A percentile compares a stretch with the other conserved stretches of the same genome.
Conservation (phyloP, 2,329 filamentous ascomycete genomes). For the Apiospora kogelbergensis region DNA sequence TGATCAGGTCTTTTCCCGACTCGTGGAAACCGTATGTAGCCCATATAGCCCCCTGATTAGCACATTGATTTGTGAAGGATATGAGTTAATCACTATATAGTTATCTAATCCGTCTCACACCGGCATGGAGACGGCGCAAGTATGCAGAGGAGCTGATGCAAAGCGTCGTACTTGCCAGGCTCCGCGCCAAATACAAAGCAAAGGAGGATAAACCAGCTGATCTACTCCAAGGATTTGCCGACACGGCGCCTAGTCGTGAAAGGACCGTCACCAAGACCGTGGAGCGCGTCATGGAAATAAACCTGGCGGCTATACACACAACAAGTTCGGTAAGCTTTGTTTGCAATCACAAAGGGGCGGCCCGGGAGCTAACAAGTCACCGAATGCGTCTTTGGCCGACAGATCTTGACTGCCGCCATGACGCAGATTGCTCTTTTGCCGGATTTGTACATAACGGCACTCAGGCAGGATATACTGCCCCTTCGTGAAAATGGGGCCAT, state of each 20-base stretch:
- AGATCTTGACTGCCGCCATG: conserved; percentile 1
- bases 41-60: neutral
- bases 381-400: neutral
- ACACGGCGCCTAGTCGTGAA: conserved; percentile 3
- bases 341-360: neutral
- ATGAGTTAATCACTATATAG: neutral
- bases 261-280: conserved; percentile 4
- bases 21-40: neutral
- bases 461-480: neutral
- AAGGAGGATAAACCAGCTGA: conserved; percentile 3
- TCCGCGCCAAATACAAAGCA: conserved; percentile 5
- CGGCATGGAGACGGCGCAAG: conserved; percentile 3
- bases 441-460: neutral
- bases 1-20: conserved; percentile 3
- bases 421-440: neutral
- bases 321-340: neutral
- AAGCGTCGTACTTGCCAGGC: neutral
- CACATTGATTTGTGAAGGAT: neutral
- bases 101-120: conserved; percentile 4
- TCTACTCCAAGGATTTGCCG: conserved; percentile 7
- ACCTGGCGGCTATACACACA: conserved; percentile 6
- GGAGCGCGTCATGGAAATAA: conserved; percentile 10
- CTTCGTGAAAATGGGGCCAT: neutral
- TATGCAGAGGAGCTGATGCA: conserved; percentile 10
- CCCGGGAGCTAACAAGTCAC: neutral